Evolutionary conservation across 805 yeast species (phyloP).

Genomic region (Candida tammaniensis): DNA sequence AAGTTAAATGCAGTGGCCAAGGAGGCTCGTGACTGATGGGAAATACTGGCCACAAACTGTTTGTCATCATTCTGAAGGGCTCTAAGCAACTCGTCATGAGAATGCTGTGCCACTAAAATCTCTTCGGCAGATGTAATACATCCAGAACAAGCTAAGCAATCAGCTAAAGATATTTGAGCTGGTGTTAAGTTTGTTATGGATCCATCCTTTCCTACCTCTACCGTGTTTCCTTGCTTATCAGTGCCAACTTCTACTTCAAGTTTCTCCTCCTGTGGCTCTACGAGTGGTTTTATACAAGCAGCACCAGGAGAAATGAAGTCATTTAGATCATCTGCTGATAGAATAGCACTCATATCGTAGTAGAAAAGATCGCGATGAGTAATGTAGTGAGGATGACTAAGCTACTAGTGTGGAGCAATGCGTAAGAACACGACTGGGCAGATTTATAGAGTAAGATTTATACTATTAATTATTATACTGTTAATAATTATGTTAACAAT

Average conservation of each 20-base stretch:
- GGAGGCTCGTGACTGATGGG: conserved; percentile 85
- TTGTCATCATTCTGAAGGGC: conserved; percentile 42
- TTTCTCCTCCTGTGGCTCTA: conserved; percentile 13
- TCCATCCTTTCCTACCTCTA: conserved; percentile 67
- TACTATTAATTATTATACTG: too few species aligned
- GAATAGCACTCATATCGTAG: conserved; percentile 81
- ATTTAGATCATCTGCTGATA: conserved; percentile 87
- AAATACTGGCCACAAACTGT: conserved; percentile 68
- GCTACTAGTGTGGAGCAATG: too few species aligned
- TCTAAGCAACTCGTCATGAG: conserved; percentile 72
- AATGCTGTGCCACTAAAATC: conserved; percentile 84
- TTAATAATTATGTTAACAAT: too few species aligned
- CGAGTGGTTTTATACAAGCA: conserved; percentile 93
- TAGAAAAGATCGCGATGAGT: too few species aligned
- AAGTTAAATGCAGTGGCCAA: conserved; percentile 65
- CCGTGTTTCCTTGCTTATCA: conserved; percentile 55
- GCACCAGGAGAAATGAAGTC: conserved; percentile 94
- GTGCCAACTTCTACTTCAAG: conserved; percentile 56
- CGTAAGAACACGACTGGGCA: too few species aligned
- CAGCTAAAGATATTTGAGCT: conserved; percentile 86
- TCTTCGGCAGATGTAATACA: conserved; percentile 98
- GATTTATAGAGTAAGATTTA: too few species aligned
- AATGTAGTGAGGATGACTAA: too few species aligned
- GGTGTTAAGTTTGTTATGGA: conserved; percentile 53
- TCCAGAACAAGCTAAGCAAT: conserved; percentile 95